Base-by-base conservation (phyloP, 2,329 filamentous ascomycete genomes). In the Bipolaris zeicola region DNA sequence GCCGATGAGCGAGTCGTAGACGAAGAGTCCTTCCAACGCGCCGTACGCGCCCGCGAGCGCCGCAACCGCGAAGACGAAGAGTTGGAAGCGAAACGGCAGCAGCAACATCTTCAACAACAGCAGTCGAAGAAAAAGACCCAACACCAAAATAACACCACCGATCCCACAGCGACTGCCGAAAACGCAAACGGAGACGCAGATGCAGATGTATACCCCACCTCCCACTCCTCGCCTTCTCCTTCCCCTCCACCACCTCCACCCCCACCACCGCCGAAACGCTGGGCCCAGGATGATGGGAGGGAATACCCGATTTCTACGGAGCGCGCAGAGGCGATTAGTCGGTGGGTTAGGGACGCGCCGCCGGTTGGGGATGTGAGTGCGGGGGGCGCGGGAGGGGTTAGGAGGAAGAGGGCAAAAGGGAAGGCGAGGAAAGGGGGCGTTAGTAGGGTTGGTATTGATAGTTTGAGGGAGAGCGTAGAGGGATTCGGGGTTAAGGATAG, bases 261-360 rank as follows among this genome's bases (percentile, higher is more conserved):
- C 41, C 60, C 11, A 14, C 58, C 36, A 31, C 67, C n/a, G 58
- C 77, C 78, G 10, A 87, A 86, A 65, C 78, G 85, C 7, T 89
- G 86, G 86, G 82, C 84, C 5, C 81, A 85, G 53, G 87, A 89
- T 50, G 85, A 88, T 57, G 84, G 83, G 0, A 86, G 85, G 66
- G 88, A 91, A 62, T 90, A 89, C 70, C 85, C 86, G 2, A 86
- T 91, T 61, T 81, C 83, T 16, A 90, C 89, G 1, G 87, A 90
- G 61, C 82, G 90, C 20, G 89, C 90, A 0, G 82, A 86, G 45
- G 83, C 85, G 16, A 85, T 94, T 55, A 84, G 87, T 0, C 78
- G 84, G 39, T 95, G 91, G 90, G 83, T 94, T 14, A 66, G 76
- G 26, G 80, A 82, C 58, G 78, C 79, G 31, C 80, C 80, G n/a